These are phyloP conservation scores for Diaporthe citriasiana DNA, from an alignment of 2,329 filamentous ascomycete species.

Conservation along the genomic window DNA sequence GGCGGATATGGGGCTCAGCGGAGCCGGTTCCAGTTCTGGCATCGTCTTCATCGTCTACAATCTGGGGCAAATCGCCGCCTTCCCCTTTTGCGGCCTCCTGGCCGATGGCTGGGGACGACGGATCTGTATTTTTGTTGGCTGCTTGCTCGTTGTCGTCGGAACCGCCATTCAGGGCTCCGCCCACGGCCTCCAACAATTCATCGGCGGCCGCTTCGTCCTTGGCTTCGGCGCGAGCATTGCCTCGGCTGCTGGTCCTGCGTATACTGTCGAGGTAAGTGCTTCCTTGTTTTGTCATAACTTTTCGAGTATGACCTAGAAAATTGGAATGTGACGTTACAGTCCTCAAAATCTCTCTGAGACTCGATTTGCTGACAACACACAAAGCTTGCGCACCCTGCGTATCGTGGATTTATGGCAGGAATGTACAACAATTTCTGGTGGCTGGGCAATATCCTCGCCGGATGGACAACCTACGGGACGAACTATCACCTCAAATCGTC, in stretches of 20 bases:
- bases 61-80: conserved; percentile 62
- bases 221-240: conserved; percentile 68
- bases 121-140: conserved; percentile 62
- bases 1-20: conserved; percentile 58
- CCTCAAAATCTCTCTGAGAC: not conserved
- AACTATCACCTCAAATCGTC: conserved; percentile 55
- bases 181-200: conserved; percentile 57
- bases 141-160: conserved; percentile 59
- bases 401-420: conserved; percentile 58
- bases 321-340: not conserved
- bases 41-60: conserved; percentile 67
- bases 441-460: conserved; percentile 64
- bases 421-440: conserved; percentile 63
- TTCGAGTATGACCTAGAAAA: conserved; percentile 52
- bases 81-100: conserved; percentile 61
- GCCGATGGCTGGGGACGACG: conserved; percentile 63
- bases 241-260: conserved; percentile 61
- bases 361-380: not conserved
- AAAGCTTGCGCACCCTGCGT: conserved; percentile 52
- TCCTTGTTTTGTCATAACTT: not conserved
- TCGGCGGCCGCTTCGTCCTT: conserved; percentile 72
- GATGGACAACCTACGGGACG: conserved; percentile 62
- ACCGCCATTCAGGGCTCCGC: conserved; percentile 62
- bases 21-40: conserved; percentile 55
- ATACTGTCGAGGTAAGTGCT: conserved; percentile 56